Evolutionary conservation across 768 basidiomycete genomes (phyloP).

Genomic region (Boletus tomentosulus): DNA sequence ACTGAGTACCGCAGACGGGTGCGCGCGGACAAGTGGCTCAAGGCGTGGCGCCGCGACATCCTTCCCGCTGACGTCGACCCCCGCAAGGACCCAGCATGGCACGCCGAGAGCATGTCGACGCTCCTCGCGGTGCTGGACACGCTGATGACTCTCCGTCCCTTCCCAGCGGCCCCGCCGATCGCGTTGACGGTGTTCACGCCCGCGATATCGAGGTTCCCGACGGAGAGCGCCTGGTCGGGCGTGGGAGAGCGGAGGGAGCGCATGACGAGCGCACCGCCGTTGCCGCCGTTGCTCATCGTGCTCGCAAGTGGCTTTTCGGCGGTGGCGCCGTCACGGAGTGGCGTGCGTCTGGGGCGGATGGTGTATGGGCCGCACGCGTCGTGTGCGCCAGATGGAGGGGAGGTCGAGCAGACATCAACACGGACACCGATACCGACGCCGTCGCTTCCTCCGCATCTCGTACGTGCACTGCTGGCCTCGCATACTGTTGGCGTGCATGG

Average conservation of each 20-base stretch:
- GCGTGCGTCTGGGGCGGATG: slow-evolving; percentile 17
- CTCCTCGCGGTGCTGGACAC: slow-evolving; percentile 33
- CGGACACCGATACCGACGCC: slow-evolving; percentile 13
- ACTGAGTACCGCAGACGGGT: slow-evolving; percentile 23
- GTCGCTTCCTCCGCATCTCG: slow-evolving; percentile 34
- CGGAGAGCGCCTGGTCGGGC: slow-evolving; percentile 3
- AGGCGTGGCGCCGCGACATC: slow-evolving; percentile 21
- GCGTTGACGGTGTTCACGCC: slow-evolving; percentile 17
- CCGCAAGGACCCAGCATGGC: not conserved
- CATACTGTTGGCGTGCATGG: slow-evolving; percentile 21
- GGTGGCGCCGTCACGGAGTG: slow-evolving; percentile 20
- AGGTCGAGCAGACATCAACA: not conserved
- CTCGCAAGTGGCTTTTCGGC: slow-evolving; percentile 15
- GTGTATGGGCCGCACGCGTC: slow-evolving; percentile 19
- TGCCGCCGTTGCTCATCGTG: slow-evolving; percentile 29
- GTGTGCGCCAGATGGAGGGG: not conserved
- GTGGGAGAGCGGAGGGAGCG: slow-evolving; percentile 12
- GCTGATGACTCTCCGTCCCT: slow-evolving; percentile 31
- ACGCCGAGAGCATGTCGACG: slow-evolving; percentile 6
- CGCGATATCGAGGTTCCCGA: slow-evolving; percentile 6
- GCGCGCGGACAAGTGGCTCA: slow-evolving; percentile 20
- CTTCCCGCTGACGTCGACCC: not conserved
- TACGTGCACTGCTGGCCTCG: slow-evolving; percentile 21
- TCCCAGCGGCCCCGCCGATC: slow-evolving; percentile 23
- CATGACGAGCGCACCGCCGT: slow-evolving; percentile 29